Percentiles rank a stretch among this genome's conserved stretches.
phyloP scores from a whole-genome alignment of 2,329 filamentous ascomycete species.

The Diplocarpon mali region DNA sequence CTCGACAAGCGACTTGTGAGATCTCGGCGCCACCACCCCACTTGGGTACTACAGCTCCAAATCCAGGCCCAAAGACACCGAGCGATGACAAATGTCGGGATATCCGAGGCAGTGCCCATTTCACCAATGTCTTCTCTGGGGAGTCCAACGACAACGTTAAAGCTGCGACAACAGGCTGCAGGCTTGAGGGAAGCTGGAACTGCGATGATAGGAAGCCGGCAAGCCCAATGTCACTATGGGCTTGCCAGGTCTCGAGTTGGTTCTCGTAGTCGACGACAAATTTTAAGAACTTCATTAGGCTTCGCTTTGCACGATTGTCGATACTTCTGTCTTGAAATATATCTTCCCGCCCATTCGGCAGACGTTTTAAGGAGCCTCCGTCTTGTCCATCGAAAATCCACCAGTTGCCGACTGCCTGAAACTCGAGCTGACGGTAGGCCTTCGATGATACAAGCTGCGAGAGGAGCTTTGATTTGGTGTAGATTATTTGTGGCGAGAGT shows the following conservation, averaged over 20 bases:
- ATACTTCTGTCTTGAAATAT: conserved; percentile 72
- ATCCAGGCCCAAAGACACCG: conserved; percentile 78
- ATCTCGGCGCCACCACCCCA: conserved; percentile 88
- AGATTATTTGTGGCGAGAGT: conserved; percentile 76
- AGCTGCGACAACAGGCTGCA: conserved; percentile 56
- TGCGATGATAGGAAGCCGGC: conserved; percentile 46
- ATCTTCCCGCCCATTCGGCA: conserved; percentile 85
- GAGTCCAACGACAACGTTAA: conserved; percentile 62
- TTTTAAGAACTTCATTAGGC: conserved; percentile 87
- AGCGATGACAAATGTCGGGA: conserved; percentile 75
- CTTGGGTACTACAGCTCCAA: conserved; percentile 82
- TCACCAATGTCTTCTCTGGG: conserved; percentile 42
- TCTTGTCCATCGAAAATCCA: conserved; percentile 49
- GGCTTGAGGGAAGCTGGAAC: conserved; percentile 56
- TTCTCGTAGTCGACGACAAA: conserved; percentile 67
- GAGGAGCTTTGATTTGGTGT: conserved; percentile 69
- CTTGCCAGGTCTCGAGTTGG: conserved; percentile 47
- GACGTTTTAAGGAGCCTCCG: conserved; percentile 44
- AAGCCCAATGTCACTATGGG: conserved; percentile 43
- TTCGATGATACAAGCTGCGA: conserved; percentile 77
- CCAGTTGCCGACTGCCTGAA: conserved; percentile 86
- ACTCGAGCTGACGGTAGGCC: conserved; percentile 82
- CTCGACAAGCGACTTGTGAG: conserved; percentile 81
- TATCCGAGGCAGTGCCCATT: conserved; percentile 60
- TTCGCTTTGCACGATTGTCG: conserved; percentile 69